Evolutionary conservation across 257 asterid genomes (phyloP).

Genomic region (Solanum sitiens): DNA sequence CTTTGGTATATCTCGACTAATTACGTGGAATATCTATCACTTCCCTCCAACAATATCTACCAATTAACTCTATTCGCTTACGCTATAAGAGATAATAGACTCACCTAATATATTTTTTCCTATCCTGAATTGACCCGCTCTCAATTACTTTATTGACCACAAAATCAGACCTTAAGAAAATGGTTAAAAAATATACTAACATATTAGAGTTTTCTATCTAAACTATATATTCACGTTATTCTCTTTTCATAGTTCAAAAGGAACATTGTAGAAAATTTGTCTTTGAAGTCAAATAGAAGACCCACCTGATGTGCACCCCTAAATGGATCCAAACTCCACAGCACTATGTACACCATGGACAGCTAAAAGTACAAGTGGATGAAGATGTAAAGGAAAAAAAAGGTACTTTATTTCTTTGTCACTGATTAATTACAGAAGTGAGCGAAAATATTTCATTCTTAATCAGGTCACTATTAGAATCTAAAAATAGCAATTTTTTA

Average conservation of each 20-base stretch:
- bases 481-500: too few species aligned
- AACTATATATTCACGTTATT: background rate
- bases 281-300: background rate
- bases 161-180: background rate
- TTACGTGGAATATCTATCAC: background rate
- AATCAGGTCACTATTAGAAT: too few species aligned
- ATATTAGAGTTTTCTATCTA: too few species aligned
- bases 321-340: background rate
- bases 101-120: background rate
- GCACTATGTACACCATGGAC: background rate
- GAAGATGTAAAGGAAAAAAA: background rate
- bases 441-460: too few species aligned
- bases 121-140: rapidly evolving
- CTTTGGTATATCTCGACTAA: background rate
- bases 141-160: background rate
- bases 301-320: background rate
- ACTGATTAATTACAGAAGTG: background rate
- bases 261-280: background rate
- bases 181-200: background rate
- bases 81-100: too few species aligned
- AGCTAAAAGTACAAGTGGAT: background rate
- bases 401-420: background rate
- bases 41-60: background rate
- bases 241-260: too few species aligned
- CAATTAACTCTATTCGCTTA: background rate